A percentile compares a stretch with the other conserved stretches of the same genome.
phyloP scores from a whole-genome alignment of 805 yeast species.

The Ogataea corticis region DNA sequence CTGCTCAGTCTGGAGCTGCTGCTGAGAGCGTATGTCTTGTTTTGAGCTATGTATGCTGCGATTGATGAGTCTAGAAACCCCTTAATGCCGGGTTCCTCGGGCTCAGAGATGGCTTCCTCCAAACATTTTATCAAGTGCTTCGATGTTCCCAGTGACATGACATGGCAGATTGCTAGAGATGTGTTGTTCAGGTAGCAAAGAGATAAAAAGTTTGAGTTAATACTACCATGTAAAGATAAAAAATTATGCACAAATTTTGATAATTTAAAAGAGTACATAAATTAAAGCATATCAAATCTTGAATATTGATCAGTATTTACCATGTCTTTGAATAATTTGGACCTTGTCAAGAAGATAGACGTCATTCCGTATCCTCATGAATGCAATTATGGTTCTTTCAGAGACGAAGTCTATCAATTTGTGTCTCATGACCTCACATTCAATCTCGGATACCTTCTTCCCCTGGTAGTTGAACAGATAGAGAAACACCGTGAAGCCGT shows the following conservation, averaged over 20 bases:
- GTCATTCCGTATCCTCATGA: constrained; percentile 34
- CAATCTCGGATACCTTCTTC: constrained; percentile 41
- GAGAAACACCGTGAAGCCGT: constrained; percentile 22
- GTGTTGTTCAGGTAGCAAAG: too few relatives aligned
- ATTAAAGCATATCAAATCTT: too few relatives aligned
- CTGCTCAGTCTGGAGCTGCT: constrained; percentile 36
- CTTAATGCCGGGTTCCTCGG: background rate
- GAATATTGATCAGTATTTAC: background rate
- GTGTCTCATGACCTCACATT: constrained; percentile 37
- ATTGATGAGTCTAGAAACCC: constrained; percentile 4
- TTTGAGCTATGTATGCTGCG: constrained; percentile 28
- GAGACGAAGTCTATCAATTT: constrained; percentile 32
- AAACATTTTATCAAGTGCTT: constrained; percentile 10
- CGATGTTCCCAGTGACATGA: constrained; percentile 17
- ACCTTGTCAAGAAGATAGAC: constrained; percentile 32
- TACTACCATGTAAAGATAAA: too few relatives aligned
- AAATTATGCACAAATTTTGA: too few relatives aligned
- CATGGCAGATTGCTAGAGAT: background rate
- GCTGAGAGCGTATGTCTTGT: constrained; percentile 36
- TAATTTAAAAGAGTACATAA: too few relatives aligned
- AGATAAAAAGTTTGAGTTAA: too few relatives aligned
- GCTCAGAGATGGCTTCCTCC: constrained; percentile 13
- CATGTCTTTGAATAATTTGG: constrained; percentile 19
- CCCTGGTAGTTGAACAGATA: constrained; percentile 35
- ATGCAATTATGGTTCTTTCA: constrained; percentile 12